Base-by-base conservation (phyloP, 148 eudicot species). In the Fagopyrum esculentum region DNA sequence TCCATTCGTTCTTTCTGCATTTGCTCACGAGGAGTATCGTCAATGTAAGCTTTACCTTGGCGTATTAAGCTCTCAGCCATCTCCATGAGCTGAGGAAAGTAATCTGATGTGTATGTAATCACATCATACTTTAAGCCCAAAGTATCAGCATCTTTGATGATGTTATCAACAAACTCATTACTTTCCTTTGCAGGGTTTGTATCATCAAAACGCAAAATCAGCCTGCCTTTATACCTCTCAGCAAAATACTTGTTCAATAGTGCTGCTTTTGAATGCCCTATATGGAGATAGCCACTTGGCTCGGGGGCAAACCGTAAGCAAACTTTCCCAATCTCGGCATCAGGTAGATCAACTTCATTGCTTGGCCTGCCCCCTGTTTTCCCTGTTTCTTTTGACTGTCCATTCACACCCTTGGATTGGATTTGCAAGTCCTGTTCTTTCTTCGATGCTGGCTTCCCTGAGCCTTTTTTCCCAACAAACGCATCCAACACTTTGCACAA, bases 211-310 rank as follows among this genome's bases (percentile, higher is more conserved):
- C 95, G 94, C 48, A 96, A 75, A 78, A 96, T 92, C 61, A 96
- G 74, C 74, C 83, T 79, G 17, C 99, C 99, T 70, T 92, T 78
- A 81, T 92, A 96, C 77, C 82, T 85, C 64, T 88, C 85, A 78
- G 99, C 98, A 86, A 96, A 96, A 77, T 96, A 87, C 78, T 92
- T 87, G 78, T 96, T 96, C 76, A 92, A 79, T 46, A 96, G 80
- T 12, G 94, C 99, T 50, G 98, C 99, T 80, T 96, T 96, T 22
- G 98, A 85, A 75, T 96, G 99, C 15, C 99, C 99, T 71, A 92
- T 96, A 76, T 96, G 99, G 54, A 96, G 97, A 82, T 86, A 96
- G 15, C 99, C 99, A 85, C 97, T 96, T 17, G 99, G 99, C 79
- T 96, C 99, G 6, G 99, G 99, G 26, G 99, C 99, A 84, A 96